Conservation (phyloP, 2,329 filamentous ascomycete species). For the Ascochyta lentis region DNA sequence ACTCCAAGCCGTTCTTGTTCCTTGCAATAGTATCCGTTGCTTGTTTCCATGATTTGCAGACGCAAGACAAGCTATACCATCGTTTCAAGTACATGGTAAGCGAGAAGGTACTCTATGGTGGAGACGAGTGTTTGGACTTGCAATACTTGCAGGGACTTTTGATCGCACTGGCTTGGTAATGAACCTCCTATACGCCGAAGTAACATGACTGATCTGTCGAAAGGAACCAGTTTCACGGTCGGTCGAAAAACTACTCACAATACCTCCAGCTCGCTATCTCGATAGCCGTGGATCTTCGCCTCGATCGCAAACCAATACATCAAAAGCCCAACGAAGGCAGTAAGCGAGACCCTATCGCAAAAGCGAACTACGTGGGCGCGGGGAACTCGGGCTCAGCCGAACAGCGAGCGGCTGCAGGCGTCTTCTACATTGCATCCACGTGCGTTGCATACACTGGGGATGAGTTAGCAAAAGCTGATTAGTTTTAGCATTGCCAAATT, state of each 20-base stretch:
- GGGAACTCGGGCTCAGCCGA: constrained; percentile 48
- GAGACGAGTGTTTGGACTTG: constrained; percentile 34
- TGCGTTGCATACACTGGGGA: constrained; percentile 25
- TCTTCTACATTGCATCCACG: constrained; percentile 54
- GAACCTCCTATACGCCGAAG: neutral
- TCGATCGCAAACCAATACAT: constrained; percentile 35
- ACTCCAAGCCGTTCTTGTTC: constrained; percentile 39
- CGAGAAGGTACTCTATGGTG: constrained; percentile 39
- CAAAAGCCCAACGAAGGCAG: constrained; percentile 24
- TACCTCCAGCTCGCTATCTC: constrained; percentile 41
- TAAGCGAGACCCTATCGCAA: constrained; percentile 34
- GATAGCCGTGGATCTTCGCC: constrained; percentile 40
- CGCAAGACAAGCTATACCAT: constrained; percentile 44
- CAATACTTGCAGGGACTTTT: constrained; percentile 41
- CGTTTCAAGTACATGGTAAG: constrained; percentile 41
- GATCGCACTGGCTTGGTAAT: constrained; percentile 38
- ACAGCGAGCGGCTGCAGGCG: constrained; percentile 53
- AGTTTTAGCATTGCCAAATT: constrained; percentile 43
- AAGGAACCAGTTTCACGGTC: constrained; percentile 43
- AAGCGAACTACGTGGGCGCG: constrained; percentile 8
- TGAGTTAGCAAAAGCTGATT: constrained; percentile 15
- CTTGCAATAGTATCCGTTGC: constrained; percentile 36
- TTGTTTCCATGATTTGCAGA: constrained; percentile 41
- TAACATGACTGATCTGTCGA: neutral
- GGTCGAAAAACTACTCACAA: constrained; percentile 40